These are phyloP conservation scores for Termitomyces sp. DNA, from an alignment of 768 basidiomycete genomes.

Conservation along the genomic window DNA sequence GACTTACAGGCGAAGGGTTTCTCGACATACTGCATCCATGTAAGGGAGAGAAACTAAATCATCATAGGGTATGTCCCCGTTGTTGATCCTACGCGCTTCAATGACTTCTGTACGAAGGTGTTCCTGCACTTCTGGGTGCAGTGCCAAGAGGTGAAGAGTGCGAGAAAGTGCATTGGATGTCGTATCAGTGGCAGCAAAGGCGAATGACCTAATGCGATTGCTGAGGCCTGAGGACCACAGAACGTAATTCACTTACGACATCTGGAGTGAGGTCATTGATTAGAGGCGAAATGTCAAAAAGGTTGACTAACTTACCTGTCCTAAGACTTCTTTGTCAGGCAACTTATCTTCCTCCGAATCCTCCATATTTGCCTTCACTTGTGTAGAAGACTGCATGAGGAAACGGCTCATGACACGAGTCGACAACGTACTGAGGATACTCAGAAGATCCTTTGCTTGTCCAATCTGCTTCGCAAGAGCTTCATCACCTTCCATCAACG, in stretches of 20 bases:
- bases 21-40: conserved; percentile 19
- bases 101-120: conserved; percentile 36
- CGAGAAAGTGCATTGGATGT: conserved; percentile 28
- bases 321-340: conserved; percentile 25
- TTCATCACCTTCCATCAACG: conserved; percentile 9
- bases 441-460: conserved; percentile 9
- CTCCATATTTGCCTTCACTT: conserved; percentile 28
- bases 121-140: conserved; percentile 26
- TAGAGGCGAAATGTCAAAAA: not conserved
- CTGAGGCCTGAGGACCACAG: not conserved
- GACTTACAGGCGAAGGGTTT: conserved; percentile 17
- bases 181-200: conserved; percentile 31
- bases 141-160: conserved; percentile 23
- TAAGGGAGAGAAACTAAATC: conserved; percentile 16
- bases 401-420: not conserved
- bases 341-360: conserved; percentile 25
- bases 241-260: conserved; percentile 10
- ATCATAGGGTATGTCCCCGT: conserved; percentile 15
- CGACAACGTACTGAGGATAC: conserved; percentile 7
- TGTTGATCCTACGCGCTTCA: conserved; percentile 11
- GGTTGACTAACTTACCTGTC: conserved; percentile 19
- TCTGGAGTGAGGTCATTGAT: not conserved
- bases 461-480: conserved; percentile 7
- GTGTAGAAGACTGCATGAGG: conserved; percentile 6
- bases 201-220: conserved; percentile 13